These are phyloP conservation scores for Neurospora sp. DNA, from an alignment of 495 filamentous ascomycete species.

Conservation along the genomic window DNA sequence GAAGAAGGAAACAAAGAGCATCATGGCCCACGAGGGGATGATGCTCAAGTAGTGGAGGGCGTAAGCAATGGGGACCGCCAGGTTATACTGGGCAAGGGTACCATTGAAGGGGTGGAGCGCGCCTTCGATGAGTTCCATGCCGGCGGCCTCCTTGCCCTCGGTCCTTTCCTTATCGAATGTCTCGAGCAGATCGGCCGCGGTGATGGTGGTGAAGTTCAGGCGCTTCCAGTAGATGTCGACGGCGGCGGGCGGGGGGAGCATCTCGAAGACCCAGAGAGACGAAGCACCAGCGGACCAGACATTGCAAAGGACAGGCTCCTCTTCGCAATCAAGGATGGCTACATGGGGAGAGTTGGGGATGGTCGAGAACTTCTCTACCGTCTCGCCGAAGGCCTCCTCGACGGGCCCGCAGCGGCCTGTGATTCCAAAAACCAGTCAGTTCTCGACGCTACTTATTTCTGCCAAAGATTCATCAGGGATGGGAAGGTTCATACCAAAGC, in stretches of 20 bases:
- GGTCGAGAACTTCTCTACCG: slow-evolving; percentile 55
- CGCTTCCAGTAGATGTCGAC: slow-evolving; percentile 52
- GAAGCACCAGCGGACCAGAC: slow-evolving; percentile 66
- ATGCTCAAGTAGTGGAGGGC: slow-evolving; percentile 58
- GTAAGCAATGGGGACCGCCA: slow-evolving; percentile 61
- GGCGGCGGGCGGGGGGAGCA: slow-evolving; percentile 43
- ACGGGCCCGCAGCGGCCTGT: slow-evolving; percentile 36
- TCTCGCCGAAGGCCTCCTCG: slow-evolving; percentile 48
- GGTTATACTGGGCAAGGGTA: slow-evolving; percentile 50
- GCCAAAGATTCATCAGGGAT: neutral
- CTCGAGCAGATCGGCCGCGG: slow-evolving; percentile 49
- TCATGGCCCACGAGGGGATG: slow-evolving; percentile 50
- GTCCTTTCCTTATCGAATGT: slow-evolving; percentile 55
- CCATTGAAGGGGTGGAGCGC: slow-evolving; percentile 76
- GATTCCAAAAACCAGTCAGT: slow-evolving; percentile 4
- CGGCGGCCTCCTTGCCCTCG: slow-evolving; percentile 23
- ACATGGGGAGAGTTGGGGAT: slow-evolving; percentile 60
- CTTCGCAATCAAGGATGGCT: slow-evolving; percentile 69
- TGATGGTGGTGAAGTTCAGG: slow-evolving; percentile 57
- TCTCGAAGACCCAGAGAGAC: slow-evolving; percentile 59
- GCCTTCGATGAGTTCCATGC: slow-evolving; percentile 51
- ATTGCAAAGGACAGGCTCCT: slow-evolving; percentile 70
- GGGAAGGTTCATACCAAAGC: slow-evolving; percentile 46
- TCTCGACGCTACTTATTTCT: neutral
- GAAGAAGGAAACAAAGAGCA: slow-evolving; percentile 74